Evolutionary conservation across 257 asterid species (phyloP).

Genomic region (Forsythia viridissima): DNA sequence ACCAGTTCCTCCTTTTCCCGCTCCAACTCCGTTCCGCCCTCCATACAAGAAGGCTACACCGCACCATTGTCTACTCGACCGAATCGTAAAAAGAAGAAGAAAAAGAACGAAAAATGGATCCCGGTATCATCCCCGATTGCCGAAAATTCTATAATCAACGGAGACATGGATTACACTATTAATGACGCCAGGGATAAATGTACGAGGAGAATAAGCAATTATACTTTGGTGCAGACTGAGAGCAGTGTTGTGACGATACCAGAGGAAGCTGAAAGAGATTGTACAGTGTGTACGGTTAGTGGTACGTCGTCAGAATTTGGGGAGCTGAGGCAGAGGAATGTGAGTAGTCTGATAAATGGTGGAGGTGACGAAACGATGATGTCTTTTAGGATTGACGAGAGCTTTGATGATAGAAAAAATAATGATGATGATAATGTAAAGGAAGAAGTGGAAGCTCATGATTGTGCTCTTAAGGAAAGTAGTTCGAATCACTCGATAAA

Average conservation of each 20-base stretch:
- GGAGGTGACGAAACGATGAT: constrained; percentile 39
- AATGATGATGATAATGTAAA: constrained; percentile 27
- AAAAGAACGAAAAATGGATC: constrained; percentile 32
- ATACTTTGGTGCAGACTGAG: constrained; percentile 18
- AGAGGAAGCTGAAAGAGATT: constrained; percentile 42
- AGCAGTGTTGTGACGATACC: constrained; percentile 33
- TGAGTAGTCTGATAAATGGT: constrained; percentile 46
- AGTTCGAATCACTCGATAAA: constrained; percentile 34
- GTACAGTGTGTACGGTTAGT: constrained; percentile 33
- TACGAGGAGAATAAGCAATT: background rate
- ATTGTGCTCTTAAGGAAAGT: constrained; percentile 26
- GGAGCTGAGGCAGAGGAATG: constrained; percentile 84
- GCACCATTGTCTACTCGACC: constrained; percentile 25
- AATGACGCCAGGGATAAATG: background rate
- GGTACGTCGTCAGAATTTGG: constrained; percentile 39
- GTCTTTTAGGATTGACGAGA: constrained; percentile 37
- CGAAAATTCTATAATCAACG: constrained; percentile 31
- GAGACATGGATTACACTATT: constrained; percentile 37
- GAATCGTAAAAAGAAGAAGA: constrained; percentile 33
- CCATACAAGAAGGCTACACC: constrained; percentile 23
- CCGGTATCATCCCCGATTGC: constrained; percentile 24
- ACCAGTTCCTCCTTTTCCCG: constrained; percentile 24
- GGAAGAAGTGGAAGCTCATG: constrained; percentile 32
- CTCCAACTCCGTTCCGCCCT: constrained; percentile 54
- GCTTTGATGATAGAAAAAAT: constrained; percentile 24